Conservation (phyloP, 306 rosid genomes). For the Cicer bijugum region DNA sequence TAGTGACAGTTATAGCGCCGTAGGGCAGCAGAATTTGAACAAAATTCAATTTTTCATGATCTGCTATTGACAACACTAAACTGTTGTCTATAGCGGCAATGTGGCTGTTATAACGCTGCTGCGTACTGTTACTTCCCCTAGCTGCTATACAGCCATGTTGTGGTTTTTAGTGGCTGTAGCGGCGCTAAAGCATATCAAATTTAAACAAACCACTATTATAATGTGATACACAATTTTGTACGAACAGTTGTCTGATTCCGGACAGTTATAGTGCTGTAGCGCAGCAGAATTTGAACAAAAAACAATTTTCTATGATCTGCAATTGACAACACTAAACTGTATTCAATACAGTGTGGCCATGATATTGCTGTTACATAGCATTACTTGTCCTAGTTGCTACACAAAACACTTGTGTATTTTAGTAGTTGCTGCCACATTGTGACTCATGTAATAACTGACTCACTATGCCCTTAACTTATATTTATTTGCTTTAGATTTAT, state of each 20-base stretch:
- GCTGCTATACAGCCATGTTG: too few relatives aligned
- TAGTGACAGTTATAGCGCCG: too few relatives aligned
- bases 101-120: background rate
- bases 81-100: background rate
- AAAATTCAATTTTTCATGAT: too few relatives aligned
- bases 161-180: too few relatives aligned
- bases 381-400: too few relatives aligned
- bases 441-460: too few relatives aligned
- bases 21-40: background rate
- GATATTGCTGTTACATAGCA: background rate
- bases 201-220: background rate
- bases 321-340: background rate
- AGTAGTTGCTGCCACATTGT: too few relatives aligned
- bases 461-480: too few relatives aligned
- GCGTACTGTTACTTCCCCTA: too few relatives aligned
- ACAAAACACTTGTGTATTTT: too few relatives aligned
- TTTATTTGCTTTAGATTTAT: too few relatives aligned
- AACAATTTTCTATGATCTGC: background rate
- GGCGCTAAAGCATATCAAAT: too few relatives aligned
- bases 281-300: background rate
- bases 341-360: background rate
- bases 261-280: background rate
- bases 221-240: background rate
- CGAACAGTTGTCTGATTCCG: background rate
- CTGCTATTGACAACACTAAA: background rate